These are phyloP conservation scores for Cryptococcus depauperatus DNA, from an alignment of 1,284 basidiomycete species.

Conservation along the genomic window DNA sequence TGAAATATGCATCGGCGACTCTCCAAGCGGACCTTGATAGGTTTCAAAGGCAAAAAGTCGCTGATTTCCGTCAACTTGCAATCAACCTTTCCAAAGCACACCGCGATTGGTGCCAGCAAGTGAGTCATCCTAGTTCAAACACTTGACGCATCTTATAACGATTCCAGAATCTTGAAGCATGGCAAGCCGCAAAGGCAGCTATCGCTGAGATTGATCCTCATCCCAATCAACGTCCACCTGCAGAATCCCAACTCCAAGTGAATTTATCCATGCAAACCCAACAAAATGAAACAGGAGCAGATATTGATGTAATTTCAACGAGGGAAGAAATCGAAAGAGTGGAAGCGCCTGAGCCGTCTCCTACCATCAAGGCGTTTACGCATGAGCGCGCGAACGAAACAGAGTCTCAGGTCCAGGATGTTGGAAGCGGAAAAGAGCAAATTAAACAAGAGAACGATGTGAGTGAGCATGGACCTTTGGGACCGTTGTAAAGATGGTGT, in stretches of 20 bases:
- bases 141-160: background rate
- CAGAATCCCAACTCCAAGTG: conserved; percentile 10
- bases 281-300: background rate
- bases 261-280: too few relatives aligned
- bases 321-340: conserved; percentile 27
- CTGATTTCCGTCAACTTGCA: conserved; percentile 84
- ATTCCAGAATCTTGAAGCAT: conserved; percentile 80
- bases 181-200: conserved; percentile 90
- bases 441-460: conserved; percentile 13
- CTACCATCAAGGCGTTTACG: background rate
- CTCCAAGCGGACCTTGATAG: conserved; percentile 97
- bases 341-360: conserved; percentile 27
- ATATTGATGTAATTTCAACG: conserved; percentile 14
- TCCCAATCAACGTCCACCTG: conserved; percentile 54
- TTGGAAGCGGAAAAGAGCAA: background rate
- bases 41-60: conserved; percentile 97
- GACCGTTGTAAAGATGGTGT: conserved; percentile 29
- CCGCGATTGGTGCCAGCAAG: conserved; percentile 91
- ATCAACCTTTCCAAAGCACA: conserved; percentile 84
- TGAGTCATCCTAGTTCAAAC: conserved; percentile 38
- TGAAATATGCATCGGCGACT: conserved; percentile 90
- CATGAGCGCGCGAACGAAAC: background rate
- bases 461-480: conserved; percentile 7
- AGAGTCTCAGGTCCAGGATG: background rate
- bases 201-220: conserved; percentile 82